A percentile compares a stretch with the other conserved stretches of the same genome.
phyloP scores from a whole-genome alignment of 2,329 filamentous ascomycete species.

The Chrysosphaeria jannelii region DNA sequence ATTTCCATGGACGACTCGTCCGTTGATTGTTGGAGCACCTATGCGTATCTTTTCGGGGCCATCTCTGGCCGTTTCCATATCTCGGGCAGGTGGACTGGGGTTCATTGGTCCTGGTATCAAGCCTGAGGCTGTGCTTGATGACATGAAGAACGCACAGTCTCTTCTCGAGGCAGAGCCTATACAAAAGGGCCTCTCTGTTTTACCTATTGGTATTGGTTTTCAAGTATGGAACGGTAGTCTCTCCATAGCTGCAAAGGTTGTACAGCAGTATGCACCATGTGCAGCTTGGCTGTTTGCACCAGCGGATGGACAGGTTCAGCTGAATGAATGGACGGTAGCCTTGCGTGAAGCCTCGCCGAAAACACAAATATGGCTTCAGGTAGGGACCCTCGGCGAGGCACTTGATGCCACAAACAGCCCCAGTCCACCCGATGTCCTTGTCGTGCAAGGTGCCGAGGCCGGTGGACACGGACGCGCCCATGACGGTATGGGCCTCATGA shows the following conservation, averaged over 20 bases:
- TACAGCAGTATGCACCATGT: slow-evolving; percentile 20
- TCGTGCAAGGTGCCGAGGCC: slow-evolving; percentile 32
- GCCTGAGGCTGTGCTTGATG: slow-evolving; percentile 2
- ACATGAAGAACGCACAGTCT: slow-evolving; percentile 1
- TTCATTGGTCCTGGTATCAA: slow-evolving; percentile 5
- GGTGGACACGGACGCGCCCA: slow-evolving; percentile 27
- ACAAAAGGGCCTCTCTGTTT: slow-evolving; percentile 6
- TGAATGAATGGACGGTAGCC: slow-evolving; percentile 8
- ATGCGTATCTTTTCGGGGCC: slow-evolving; percentile 12
- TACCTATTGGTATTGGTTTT: slow-evolving; percentile 30
- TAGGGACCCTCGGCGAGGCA: slow-evolving; percentile 27
- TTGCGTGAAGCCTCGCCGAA: slow-evolving; percentile 10
- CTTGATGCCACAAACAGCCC: slow-evolving; percentile 15
- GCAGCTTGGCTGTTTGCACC: slow-evolving; percentile 41
- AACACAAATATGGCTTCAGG: slow-evolving; percentile 17
- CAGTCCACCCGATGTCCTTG: slow-evolving; percentile 26
- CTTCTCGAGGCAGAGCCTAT: slow-evolving; percentile 4
- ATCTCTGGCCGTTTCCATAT: slow-evolving; percentile 11
- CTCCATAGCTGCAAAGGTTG: slow-evolving; percentile 14
- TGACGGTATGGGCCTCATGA: slow-evolving; percentile 20
- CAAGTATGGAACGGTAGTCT: slow-evolving; percentile 20
- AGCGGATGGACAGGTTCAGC: slow-evolving; percentile 10
- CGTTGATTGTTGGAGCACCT: slow-evolving; percentile 12
- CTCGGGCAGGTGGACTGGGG: slow-evolving; percentile 12
- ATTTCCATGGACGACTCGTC: slow-evolving; percentile 11